A percentile compares a stretch with the other conserved stretches of the same genome.
phyloP scores from a whole-genome alignment of 2,329 filamentous ascomycete genomes.

The Aspergillus melleus region DNA sequence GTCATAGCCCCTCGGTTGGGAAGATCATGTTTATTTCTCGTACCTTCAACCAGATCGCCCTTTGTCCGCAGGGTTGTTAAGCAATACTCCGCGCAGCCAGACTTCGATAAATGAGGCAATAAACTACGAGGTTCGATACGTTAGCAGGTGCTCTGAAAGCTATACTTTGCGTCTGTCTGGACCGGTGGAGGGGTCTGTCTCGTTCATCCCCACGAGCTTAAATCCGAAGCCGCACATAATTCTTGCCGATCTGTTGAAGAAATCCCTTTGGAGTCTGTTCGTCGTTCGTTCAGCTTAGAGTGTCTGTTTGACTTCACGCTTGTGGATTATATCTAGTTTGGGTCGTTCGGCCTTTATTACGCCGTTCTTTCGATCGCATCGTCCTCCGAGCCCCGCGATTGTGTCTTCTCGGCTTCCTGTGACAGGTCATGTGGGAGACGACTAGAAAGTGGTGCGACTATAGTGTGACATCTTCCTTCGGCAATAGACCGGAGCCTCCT shows the following conservation, averaged over 20 bases:
- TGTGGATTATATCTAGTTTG: background rate
- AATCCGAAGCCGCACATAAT: background rate
- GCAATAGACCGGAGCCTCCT: constrained; percentile 5
- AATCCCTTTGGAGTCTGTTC: background rate
- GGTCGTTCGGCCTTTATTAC: background rate
- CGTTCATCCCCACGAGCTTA: background rate
- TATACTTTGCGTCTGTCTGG: background rate
- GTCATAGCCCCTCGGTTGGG: constrained; percentile 3
- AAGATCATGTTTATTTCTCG: constrained; percentile 12
- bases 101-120: background rate
- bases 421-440: constrained; percentile 23
- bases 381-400: background rate
- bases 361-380: background rate
- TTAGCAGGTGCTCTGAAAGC: background rate
- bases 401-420: background rate
- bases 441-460: constrained; percentile 11
- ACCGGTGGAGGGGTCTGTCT: background rate
- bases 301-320: background rate
- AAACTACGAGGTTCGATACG: background rate
- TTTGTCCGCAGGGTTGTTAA: background rate
- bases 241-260: background rate
- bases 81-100: background rate
- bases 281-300: background rate
- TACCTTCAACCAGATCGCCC: constrained; percentile 8
- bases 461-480: constrained; percentile 13